Percentiles rank a stretch among this genome's conserved stretches.
These are phyloP conservation scores for Colletotrichum sp. DNA, from an alignment of 2,329 filamentous ascomycete genomes.

Conservation along the genomic window DNA sequence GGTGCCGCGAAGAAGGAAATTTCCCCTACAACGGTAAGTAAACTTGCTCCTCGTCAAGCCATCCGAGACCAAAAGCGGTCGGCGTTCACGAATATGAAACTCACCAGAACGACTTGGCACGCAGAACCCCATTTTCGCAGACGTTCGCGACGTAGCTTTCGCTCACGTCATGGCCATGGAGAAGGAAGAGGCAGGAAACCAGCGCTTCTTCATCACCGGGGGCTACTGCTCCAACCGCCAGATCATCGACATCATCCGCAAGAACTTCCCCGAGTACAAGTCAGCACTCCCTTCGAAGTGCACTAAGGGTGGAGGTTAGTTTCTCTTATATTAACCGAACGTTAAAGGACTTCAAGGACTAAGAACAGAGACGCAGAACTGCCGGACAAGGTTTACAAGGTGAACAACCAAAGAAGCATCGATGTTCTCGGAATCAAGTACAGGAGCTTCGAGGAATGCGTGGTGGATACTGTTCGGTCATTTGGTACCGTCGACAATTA, in stretches of 20 bases:
- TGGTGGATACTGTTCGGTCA: not conserved
- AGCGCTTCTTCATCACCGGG: not conserved
- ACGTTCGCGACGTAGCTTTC: not conserved
- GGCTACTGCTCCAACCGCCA: not conserved
- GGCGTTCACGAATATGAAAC: not conserved
- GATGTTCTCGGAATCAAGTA: not conserved
- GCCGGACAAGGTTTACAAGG: not conserved
- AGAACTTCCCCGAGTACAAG: not conserved
- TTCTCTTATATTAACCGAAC: accelerated
- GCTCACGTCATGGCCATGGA: not conserved
- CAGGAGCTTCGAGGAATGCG: not conserved
- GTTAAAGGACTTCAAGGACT: not conserved
- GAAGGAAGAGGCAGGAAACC: not conserved
- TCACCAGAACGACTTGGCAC: not conserved
- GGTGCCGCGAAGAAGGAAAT: not conserved
- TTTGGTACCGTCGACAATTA: not conserved
- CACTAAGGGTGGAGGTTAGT: not conserved
- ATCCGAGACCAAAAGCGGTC: not conserved
- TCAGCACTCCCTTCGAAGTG: not conserved
- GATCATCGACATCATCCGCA: not conserved
- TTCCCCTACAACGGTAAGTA: not conserved
- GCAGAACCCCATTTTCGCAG: not conserved
- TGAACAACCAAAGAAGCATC: not conserved
- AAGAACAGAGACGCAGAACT: not conserved
- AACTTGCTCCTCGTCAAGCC: not conserved